These are phyloP conservation scores for Cornus controversa DNA, from an alignment of 148 eudicot genomes.

Conservation along the genomic window DNA sequence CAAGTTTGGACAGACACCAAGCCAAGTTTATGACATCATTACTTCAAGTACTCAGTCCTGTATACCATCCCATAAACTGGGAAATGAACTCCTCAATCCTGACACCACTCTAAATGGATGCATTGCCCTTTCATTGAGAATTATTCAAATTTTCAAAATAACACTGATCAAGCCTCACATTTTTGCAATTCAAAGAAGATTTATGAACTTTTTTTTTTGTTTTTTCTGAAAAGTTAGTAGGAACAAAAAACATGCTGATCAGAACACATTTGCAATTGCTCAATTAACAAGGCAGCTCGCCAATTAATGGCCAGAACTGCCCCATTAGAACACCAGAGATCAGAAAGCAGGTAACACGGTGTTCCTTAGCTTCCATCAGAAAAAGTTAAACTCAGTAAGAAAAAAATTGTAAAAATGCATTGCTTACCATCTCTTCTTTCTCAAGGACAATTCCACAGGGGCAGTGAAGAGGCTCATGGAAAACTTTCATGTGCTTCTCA, in stretches of 20 bases:
- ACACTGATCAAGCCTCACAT: neutral
- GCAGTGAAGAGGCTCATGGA: conserved; percentile 81
- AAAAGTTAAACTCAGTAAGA: neutral
- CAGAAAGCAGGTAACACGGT: neutral
- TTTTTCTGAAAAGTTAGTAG: neutral
- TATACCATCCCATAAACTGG: neutral
- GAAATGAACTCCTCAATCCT: neutral
- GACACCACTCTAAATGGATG: neutral
- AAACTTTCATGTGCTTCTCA: conserved; percentile 84
- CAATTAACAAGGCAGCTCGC: neutral
- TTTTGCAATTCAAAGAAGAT: neutral
- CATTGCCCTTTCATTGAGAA: neutral
- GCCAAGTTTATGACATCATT: neutral
- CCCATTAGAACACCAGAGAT: neutral
- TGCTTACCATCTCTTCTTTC: conserved; percentile 81
- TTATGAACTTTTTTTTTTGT: neutral
- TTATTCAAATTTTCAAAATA: neutral
- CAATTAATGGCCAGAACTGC: neutral
- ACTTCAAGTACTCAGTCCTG: neutral
- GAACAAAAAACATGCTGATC: neutral
- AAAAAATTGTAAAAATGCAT: neutral
- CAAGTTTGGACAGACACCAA: neutral
- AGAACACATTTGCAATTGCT: neutral
- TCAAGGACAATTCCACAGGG: conserved; percentile 82
- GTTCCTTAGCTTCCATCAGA: neutral